Base-by-base conservation (phyloP, 148 eudicot genomes). In the Rhododendron williamsianum region DNA sequence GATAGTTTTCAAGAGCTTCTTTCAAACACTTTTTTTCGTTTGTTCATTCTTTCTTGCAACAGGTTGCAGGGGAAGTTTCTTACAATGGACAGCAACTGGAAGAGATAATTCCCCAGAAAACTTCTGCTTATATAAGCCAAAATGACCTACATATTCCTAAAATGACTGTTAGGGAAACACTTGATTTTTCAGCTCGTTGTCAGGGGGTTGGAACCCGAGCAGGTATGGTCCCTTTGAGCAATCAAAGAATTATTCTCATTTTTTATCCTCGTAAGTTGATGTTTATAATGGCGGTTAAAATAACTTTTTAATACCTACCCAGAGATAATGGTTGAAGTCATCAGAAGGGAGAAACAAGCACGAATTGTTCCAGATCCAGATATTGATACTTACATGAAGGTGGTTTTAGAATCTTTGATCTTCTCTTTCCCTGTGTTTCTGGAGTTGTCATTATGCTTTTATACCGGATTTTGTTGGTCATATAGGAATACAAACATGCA, bases 381-480 rank as follows among this genome's bases (percentile, higher is more conserved):
- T 58, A 83, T 93, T 23, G 98, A 94, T 89, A 89, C 93, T 56
- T 96, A 88, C 83, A 93, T 94, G 96, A 96, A 96, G 98, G 98
- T 93, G 82, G 12, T n/a, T 41, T 30, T 74, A 4, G 25, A 33
- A 46, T 74, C 51, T 86, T 69, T 80, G 52, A 3, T 41, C 21
- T 21, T 80, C 72, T 45, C 13, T 3, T 43, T 36, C 48, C 46
- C 4, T 2, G 41, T 78, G 56, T 23, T 38, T 16, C 27, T 54
- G 60, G 60, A 54, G 23, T 54, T 54, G 3, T 54, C 19, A 54
- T 4, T 15, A 23, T 48, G 12, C 12, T 48, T 48, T 48, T 48
- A 48, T 48, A 48, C 51, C 3, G 12, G 51, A 8, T 48, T 23
- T 60, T 21, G 25, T 60, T 60, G 27, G 69, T 60, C 25, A 60